Percentiles rank a stretch among this genome's conserved stretches.
phyloP scores from a whole-genome alignment of 352 stramenopile species.

The Aphanomyces stellatus region DNA sequence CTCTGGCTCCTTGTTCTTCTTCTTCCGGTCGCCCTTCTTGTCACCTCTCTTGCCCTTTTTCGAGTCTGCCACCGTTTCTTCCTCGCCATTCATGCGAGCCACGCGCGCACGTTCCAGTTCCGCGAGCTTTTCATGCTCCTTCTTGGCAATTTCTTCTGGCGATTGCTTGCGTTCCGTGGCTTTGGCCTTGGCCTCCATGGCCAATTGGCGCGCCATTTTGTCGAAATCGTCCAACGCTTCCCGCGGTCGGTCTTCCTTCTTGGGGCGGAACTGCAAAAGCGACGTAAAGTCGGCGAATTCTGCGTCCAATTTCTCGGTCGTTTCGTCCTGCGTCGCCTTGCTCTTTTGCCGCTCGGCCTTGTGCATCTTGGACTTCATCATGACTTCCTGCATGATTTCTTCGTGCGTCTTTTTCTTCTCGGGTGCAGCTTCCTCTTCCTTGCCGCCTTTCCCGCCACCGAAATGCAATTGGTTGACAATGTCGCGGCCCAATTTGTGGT shows the following conservation, averaged over 20 bases:
- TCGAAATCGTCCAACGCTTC: constrained; percentile 76
- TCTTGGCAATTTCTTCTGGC: constrained; percentile 89
- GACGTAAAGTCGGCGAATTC: constrained; percentile 53
- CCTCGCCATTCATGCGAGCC: constrained; percentile 91
- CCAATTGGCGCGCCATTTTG: constrained; percentile 63
- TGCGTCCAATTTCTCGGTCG: constrained; percentile 62
- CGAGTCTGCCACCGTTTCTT: constrained; percentile 55
- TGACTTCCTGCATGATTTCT: constrained; percentile 87
- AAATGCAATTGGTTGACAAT: constrained; percentile 85
- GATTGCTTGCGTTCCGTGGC: constrained; percentile 92
- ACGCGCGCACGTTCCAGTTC: constrained; percentile 91
- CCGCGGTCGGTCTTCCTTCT: constrained; percentile 36
- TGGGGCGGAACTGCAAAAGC: constrained; percentile 69
- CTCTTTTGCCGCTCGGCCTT: constrained; percentile 83
- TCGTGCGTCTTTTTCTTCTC: constrained; percentile 75
- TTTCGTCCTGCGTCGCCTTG: constrained; percentile 74
- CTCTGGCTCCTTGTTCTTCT: constrained; percentile 35
- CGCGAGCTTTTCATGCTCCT: constrained; percentile 86
- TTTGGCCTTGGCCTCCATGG: constrained; percentile 89
- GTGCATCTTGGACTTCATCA: constrained; percentile 87
- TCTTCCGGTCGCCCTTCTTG: constrained; percentile 39
- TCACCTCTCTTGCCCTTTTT: constrained; percentile 29
- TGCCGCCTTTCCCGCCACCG: constrained; percentile 36
- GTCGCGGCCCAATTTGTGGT: constrained; percentile 56
- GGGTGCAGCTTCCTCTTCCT: constrained; percentile 10